Base-by-base conservation (phyloP, 1,284 basidiomycete genomes). In the Paramarasmius palmivorus region DNA sequence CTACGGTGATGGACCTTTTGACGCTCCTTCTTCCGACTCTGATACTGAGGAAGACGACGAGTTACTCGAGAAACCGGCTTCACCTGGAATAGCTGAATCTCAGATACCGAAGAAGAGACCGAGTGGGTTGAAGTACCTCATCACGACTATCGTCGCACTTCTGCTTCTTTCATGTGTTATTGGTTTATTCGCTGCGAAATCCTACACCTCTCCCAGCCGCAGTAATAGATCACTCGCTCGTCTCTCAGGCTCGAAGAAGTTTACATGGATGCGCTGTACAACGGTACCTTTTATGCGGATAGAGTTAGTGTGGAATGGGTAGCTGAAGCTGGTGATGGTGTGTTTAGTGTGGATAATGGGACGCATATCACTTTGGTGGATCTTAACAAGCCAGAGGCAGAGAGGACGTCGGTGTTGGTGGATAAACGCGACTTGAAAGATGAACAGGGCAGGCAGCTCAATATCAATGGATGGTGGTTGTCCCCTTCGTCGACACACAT, bases 211-310 rank as follows among this genome's bases (percentile, higher is more conserved):
- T 4, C 6, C 29, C 29, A 6, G 12, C 29, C 29, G 6, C 29
- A 6, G 29, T 6, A 32, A 32, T 32, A 32, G 29, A n/a, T n/a
- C n/a, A n/a, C n/a, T n/a, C n/a, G 81, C 77, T 63, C 76, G 65
- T 54, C 69, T 76, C 9, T 76, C 76, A 4, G 86, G 90, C 1
- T 77, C 71, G 29, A 77, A 75, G 59, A 90, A 84, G 61, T 77
- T 96, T 46, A 88, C 88, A 83, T 97, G 79, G 92, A 96, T 63
- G 88, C 94, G 66, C 71, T 95, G 45, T 93, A 93, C 72, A 95
- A 95, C 64, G 92, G 92, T 3, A 96, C 93, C 0, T 97, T 96
- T 64, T 58, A 49, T 9, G 68, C 77, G 2, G 62, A 77, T 3
- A 65, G 63, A 10, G 74, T 76, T 41, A 63, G 63, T 26, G 68